A percentile compares a stretch with the other conserved stretches of the same genome.
phyloP scores from a whole-genome alignment of 2,329 filamentous ascomycete genomes.

The Leptographium galeiforme region DNA sequence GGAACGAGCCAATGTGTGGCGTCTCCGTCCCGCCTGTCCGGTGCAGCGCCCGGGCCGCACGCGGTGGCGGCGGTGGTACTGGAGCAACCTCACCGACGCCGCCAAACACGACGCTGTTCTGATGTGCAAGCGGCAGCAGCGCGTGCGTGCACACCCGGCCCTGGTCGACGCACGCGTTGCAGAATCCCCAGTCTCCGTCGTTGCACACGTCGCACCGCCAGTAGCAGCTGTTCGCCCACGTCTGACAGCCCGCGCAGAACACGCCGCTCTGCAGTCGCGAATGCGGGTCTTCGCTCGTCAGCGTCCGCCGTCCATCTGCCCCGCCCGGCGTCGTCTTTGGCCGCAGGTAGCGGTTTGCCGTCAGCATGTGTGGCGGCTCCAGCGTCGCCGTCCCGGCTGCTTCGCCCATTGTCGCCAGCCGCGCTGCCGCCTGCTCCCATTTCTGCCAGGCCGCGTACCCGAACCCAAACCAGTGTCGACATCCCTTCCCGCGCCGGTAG shows the following conservation, averaged over 20 bases:
- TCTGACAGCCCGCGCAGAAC: constrained; percentile 67
- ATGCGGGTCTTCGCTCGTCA: constrained; percentile 54
- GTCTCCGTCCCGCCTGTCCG: constrained; percentile 29
- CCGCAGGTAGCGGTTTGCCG: constrained; percentile 40
- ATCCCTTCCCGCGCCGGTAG: constrained; percentile 65
- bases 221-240: constrained; percentile 68
- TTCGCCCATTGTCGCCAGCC: constrained; percentile 12
- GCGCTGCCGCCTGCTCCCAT: constrained; percentile 39
- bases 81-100: constrained; percentile 19
- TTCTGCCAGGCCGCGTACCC: constrained; percentile 55
- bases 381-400: constrained; percentile 21
- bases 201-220: constrained; percentile 86
- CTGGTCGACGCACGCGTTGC: constrained; percentile 73
- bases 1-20: constrained; percentile 40
- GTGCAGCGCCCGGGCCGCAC: constrained; percentile 30
- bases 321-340: constrained; percentile 19
- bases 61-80: constrained; percentile 32
- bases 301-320: constrained; percentile 39
- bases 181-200: constrained; percentile 90
- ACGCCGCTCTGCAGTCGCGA: constrained; percentile 62
- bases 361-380: constrained; percentile 43
- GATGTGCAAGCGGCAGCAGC: constrained; percentile 61
- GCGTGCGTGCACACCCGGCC: constrained; percentile 71
- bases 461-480: constrained; percentile 80
- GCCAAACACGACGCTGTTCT: constrained; percentile 12